Conservation (phyloP, 768 basidiomycete genomes). For the Serendipita vermifera region DNA sequence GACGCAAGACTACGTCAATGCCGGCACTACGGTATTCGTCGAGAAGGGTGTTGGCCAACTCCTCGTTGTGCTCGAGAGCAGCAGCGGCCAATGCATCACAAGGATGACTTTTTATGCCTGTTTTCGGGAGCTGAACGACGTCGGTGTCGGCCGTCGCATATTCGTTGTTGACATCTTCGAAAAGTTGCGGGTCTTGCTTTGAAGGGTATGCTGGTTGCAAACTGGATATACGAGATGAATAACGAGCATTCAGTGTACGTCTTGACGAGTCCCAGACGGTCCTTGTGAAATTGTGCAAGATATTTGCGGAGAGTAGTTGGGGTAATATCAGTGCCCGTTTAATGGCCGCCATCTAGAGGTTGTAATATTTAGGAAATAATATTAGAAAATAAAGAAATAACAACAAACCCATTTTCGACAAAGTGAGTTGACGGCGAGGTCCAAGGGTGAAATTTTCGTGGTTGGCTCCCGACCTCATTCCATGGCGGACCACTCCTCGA, state of each 20-base stretch:
- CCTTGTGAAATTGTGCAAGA: too few species aligned
- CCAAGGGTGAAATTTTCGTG: not conserved
- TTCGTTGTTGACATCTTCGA: not conserved
- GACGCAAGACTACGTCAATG: not conserved
- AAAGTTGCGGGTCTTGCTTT: not conserved
- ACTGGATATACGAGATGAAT: too few species aligned
- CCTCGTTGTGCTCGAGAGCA: not conserved
- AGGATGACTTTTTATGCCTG: not conserved
- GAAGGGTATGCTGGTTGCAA: not conserved
- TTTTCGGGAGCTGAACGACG: not conserved
- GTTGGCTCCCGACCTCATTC: not conserved
- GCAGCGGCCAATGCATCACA: slow-evolving; percentile 1
- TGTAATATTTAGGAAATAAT: not conserved
- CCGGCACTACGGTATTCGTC: not conserved
- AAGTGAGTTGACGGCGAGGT: too few species aligned
- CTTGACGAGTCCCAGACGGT: too few species aligned
- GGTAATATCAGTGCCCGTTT: not conserved
- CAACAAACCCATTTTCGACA: not conserved
- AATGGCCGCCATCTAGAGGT: slow-evolving; percentile 6
- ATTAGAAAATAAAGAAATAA: too few species aligned
- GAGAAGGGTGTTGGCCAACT: not conserved
- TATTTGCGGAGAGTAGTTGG: not conserved
- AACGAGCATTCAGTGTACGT: too few species aligned
- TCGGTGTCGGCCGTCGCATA: not conserved
- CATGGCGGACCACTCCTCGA: not conserved